Evolutionary conservation across 768 basidiomycete species (phyloP), one percentile per base, ranked within the genome.

Genomic region (Mycena rebaudengoi): DNA sequence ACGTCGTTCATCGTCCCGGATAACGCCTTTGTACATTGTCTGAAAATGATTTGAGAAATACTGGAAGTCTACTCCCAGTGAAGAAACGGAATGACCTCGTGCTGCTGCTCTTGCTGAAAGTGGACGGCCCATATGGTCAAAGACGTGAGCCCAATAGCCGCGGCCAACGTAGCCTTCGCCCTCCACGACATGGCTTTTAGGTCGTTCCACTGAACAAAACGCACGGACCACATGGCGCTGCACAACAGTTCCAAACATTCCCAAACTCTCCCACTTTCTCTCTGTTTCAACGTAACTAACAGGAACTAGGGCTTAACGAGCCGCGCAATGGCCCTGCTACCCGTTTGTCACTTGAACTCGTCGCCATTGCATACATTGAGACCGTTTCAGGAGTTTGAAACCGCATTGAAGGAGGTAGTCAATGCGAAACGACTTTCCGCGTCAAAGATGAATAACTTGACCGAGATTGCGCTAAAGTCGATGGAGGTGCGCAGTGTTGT

Each of bases 11-110:
- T 98, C 96, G 73, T 98, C 96, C 52, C 89, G 86, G 45, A 97
- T 71, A 3, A 98, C 96, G 25, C 96, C 96, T 72, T 90, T 83
- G 73, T 92, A 97, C 96, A 98, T 98, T 28, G 80, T 88, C 96
- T 98, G 62, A 28, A 46, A 25, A 23, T 16, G 39, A 59, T 63
- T 28, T 37, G 20, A 57, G 63, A 52, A 32, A 43, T 37, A 35
- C n/a, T n/a, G n/a, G n/a, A n/a, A 21, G 35, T 43, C 26, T 25
- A n/a, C 23, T n/a, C n/a, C n/a, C 54, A 33, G 26, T 18, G 29
- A 23, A 41, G 53, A 35, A 32, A 52, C 57, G 21, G 39, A 40
- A 71, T 79, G 66, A 95, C 96, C 69, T 94, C 87, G 58, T 90
- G 89, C 76, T 98, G 95, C 70, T 88, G 86, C 16, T 84, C 79